Conservation (phyloP, 352 stramenopile genomes). For the Plasmopara muralis region DNA sequence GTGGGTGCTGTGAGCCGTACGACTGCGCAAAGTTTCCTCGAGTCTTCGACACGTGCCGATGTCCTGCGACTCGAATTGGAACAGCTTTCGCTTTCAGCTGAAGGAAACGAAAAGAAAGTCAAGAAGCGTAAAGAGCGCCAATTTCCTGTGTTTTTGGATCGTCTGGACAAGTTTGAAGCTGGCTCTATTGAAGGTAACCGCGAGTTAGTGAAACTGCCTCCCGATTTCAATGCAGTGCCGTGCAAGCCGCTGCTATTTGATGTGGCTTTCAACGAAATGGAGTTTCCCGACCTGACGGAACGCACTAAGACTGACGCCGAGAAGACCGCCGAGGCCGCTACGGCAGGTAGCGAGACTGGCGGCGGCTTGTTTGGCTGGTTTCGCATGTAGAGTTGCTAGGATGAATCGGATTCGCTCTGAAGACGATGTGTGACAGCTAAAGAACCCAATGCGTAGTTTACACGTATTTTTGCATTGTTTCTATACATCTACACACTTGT, state of each 20-base stretch:
- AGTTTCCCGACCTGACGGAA: conserved; percentile 68
- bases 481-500: background rate
- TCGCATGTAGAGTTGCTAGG: conserved; percentile 42
- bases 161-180: conserved; percentile 35
- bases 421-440: conserved; percentile 17
- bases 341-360: conserved; percentile 26
- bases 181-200: conserved; percentile 38
- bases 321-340: conserved; percentile 47
- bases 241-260: conserved; percentile 82
- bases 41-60: conserved; percentile 48
- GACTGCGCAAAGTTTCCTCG: conserved; percentile 64
- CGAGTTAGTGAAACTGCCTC: conserved; percentile 61
- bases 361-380: conserved; percentile 75
- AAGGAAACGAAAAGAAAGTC: conserved; percentile 52
- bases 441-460: conserved; percentile 13
- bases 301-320: conserved; percentile 73
- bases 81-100: conserved; percentile 38
- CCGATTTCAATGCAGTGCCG: conserved; percentile 52
- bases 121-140: conserved; percentile 39
- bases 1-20: conserved; percentile 57
- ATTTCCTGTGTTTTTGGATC: conserved; percentile 25
- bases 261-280: conserved; percentile 75
- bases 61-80: conserved; percentile 59
- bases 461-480: conserved; percentile 10
- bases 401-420: background rate